These are phyloP conservation scores for Dryas octopetala DNA, from an alignment of 306 rosid species.

Conservation along the genomic window DNA sequence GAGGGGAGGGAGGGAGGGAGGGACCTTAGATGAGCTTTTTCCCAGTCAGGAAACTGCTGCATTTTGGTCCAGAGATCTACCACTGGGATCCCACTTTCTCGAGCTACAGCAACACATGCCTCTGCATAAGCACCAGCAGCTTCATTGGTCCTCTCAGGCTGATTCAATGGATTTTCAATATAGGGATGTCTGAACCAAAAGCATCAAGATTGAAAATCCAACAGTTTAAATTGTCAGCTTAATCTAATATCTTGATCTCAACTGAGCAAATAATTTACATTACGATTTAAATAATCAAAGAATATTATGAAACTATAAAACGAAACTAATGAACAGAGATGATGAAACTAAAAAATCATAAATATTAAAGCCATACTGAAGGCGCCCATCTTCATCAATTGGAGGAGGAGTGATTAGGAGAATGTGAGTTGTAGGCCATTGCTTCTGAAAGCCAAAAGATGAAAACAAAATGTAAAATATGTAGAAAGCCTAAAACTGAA, in stretches of 20 bases:
- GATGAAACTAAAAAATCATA: slow-evolving; percentile 5
- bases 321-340: neutral
- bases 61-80: slow-evolving; percentile 81
- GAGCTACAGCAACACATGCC: slow-evolving; percentile 63
- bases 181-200: slow-evolving; percentile 51
- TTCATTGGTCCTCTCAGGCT: slow-evolving; percentile 85
- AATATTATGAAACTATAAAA: neutral
- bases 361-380: slow-evolving; percentile 41
- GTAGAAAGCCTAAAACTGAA: slow-evolving; percentile 15
- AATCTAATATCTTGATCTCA: neutral
- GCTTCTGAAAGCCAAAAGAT: slow-evolving; percentile 47
- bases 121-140: slow-evolving; percentile 75
- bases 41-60: slow-evolving; percentile 66
- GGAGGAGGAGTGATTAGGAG: slow-evolving; percentile 87
- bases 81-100: slow-evolving; percentile 53
- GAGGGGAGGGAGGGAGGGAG: neutral
- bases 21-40: slow-evolving; percentile 56
- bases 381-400: slow-evolving; percentile 72
- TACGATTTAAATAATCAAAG: neutral
- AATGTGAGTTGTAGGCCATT: slow-evolving; percentile 64
- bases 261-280: neutral
- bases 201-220: neutral
- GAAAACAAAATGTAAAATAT: slow-evolving; percentile 6
- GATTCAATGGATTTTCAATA: slow-evolving; percentile 49
- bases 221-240: neutral